Conservation (phyloP, 306 rosid species). For the Echinosophora koreensis region DNA sequence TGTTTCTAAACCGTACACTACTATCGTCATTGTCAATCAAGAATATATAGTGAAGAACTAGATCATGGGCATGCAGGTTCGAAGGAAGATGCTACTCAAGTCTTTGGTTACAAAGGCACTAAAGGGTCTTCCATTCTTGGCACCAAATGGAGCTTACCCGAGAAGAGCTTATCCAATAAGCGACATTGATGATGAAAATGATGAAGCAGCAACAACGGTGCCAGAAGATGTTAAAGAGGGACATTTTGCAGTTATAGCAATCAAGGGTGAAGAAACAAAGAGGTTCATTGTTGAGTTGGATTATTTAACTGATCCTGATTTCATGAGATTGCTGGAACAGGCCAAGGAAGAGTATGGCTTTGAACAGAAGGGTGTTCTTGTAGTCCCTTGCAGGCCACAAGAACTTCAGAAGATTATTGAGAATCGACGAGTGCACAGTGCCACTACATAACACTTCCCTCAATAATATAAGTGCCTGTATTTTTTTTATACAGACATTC, state of each 20-base stretch:
- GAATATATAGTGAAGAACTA: background rate
- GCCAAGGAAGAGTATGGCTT: constrained; percentile 78
- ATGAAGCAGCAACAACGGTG: constrained; percentile 33
- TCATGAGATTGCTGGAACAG: constrained; percentile 63
- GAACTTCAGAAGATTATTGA: constrained; percentile 65
- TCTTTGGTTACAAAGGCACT: constrained; percentile 52
- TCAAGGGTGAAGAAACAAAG: constrained; percentile 60
- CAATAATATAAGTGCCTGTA: background rate
- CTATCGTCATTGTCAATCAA: constrained; percentile 23
- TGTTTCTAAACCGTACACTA: background rate
- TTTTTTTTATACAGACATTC: background rate
- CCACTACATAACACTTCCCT: background rate
- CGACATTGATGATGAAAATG: constrained; percentile 37
- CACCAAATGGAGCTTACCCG: constrained; percentile 24
- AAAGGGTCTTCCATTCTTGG: constrained; percentile 48
- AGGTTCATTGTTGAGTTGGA: constrained; percentile 70
- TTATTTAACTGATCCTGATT: constrained; percentile 62
- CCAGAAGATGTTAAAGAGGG: constrained; percentile 68
- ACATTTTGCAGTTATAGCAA: constrained; percentile 72
- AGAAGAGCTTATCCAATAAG: constrained; percentile 19
- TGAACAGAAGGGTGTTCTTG: constrained; percentile 73
- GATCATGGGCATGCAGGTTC: background rate
- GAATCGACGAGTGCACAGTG: constrained; percentile 23
- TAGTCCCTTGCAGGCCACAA: constrained; percentile 67
- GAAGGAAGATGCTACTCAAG: constrained; percentile 53